Base-by-base conservation (phyloP, 257 asterid genomes). In the Penstemon barbatus region DNA sequence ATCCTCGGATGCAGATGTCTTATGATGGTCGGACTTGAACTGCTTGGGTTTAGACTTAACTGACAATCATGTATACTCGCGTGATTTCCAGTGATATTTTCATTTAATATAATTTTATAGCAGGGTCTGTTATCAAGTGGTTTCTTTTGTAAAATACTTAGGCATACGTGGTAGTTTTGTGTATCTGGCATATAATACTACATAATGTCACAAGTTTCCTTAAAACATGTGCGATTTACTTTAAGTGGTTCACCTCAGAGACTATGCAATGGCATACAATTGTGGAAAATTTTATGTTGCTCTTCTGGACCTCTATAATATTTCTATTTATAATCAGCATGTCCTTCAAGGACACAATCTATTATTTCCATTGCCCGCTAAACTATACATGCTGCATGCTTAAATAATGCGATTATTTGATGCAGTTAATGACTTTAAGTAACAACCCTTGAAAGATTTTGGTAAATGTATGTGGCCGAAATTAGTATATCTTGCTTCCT, bases 1-100 rank as follows among this genome's bases (percentile, higher is more conserved):
- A 58, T 61, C 65, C 38, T 62, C 37, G 18, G 75, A 63, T 41
- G 65, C 56, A 36, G 68, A 65, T 53, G 52, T 41, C 63, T 56
- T 51, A 33, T 57, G 49, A 57, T 70, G 57, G 50, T 61, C 71
- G 73, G 74, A 53, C 70, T 69, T 63, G 66, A 42, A 53, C 48
- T 68, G 43, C 55, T 68, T 74, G 63, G 18, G 41, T 54, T 45
- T 42, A 52, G 44, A 62, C 45, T 56, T 68, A 8, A 66, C 13
- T 68, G 37, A 19, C 56, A 25, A 25, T 15, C 18, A 15, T 15
- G 18, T 15, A 15, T 25, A 25, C 33, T 13, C 70, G 61, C 46
- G 53, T 45, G 33, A 49, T 38, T 63, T 62, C 46, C 15, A 8
- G 44, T 60, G 63, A 59, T 67, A 61, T 53, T 57, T 46, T 61